phyloP scores from a whole-genome alignment of 108 stramenopile species.

The Craspedostauros australis region DNA sequence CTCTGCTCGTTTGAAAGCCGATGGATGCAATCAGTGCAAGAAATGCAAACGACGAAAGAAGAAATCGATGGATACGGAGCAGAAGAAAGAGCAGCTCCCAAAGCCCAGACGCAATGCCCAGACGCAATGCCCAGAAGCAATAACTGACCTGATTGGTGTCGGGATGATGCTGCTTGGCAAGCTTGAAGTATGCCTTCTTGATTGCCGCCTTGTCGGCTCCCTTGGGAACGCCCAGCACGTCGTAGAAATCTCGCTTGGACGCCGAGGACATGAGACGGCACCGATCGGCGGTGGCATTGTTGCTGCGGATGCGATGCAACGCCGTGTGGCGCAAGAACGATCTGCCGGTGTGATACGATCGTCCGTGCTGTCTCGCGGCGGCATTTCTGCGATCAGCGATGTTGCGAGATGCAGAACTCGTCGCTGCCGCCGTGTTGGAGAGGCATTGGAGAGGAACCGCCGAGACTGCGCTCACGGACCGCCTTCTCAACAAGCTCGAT shows the following conservation, averaged over 20 bases:
- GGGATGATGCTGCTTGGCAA: constrained; percentile 96
- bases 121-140: constrained; percentile 2
- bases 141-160: constrained; percentile 82
- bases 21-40: no score
- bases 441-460: no score
- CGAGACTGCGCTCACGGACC: no score
- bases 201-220: constrained; percentile 80
- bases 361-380: no score
- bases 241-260: constrained; percentile 90
- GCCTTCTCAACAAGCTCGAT: no score
- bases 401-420: no score
- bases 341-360: no score
- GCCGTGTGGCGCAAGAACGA: no score
- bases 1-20: no score
- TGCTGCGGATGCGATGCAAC: background rate
- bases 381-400: no score
- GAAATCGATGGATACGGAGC: background rate
- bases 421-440: no score
- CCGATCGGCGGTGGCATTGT: no score
- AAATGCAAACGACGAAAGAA: background rate
- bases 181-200: constrained; percentile 89
- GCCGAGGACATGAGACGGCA: constrained; percentile 43
- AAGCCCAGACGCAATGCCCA: background rate
- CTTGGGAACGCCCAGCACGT: constrained; percentile 79
- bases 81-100: background rate